Evolutionary conservation across 78 protist species (phyloP), one percentile per base, ranked within the genome.

Genomic region (Pelomyxa schiedti): DNA sequence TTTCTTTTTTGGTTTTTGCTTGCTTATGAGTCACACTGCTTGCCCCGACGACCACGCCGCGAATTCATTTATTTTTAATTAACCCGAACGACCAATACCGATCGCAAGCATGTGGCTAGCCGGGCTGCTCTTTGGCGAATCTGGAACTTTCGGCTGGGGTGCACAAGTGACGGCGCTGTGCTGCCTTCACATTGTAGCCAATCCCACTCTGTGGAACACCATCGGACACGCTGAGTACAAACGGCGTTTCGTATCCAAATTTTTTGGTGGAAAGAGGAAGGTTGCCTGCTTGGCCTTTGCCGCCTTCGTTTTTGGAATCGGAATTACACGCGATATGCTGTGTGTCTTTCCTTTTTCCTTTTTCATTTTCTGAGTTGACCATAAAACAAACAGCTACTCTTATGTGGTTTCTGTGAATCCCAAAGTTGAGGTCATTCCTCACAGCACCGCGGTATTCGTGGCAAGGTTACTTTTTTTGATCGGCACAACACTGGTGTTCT

Each of bases 401-500:
- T 4, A 0, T 22, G 86, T 80, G 3, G 9, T 75, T 36, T 47
- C 30, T 22, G 5, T 7, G 0, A 39, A 37, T 37, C 6, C 42
- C 29, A 0, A 16, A 28, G 2, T 0, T 5, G 39, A 8, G 29
- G 0, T 22, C 42, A 29, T 78, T 42, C 26, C 36, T 24, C 0
- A 29, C 4, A 29, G 1, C 8, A 8, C 8, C 26, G 26, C 70
- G 26, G 0, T 2, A 36, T 3, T 3, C 26, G 24, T 36, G 32
- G 80, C 65, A 22, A 24, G 0, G 35, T 66, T 26, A 4, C 29
- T 70, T 29, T 0, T 32, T 4, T 52, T 6, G 24, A 7, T 3
- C 4, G 89, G 86, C 32, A 1, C 16, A 3, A 47, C 67, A n/a
- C 30, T 85, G 7, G 86, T 75, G 24, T 41, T 43, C 24, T 1